Percentiles rank a stretch among this genome's conserved stretches.
Evolutionary conservation across 192 early-diverging fungal genomes (phyloP).

Genomic region (Kickxella alabastrina): DNA sequence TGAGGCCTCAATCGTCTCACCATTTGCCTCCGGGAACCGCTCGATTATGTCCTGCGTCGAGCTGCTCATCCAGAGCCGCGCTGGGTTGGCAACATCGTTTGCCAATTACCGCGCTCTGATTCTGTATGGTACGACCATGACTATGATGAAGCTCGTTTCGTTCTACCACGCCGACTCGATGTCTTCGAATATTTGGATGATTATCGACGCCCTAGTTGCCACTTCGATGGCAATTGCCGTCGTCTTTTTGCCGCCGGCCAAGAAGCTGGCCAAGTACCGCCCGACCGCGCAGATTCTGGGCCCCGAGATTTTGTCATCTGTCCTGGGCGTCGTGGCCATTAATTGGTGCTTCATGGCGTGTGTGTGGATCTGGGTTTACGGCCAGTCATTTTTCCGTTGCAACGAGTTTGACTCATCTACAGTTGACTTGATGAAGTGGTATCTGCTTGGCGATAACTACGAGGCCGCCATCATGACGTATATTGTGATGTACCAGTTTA

Average conservation of each 20-base stretch:
- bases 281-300: slow-evolving; percentile 74
- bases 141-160: slow-evolving; percentile 57
- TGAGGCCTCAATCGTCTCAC: slow-evolving; percentile 78
- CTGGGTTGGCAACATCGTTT: slow-evolving; percentile 66
- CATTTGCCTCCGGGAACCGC: slow-evolving; percentile 65
- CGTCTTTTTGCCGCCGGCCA: slow-evolving; percentile 58
- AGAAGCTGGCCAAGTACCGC: slow-evolving; percentile 50
- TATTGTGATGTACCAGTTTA: slow-evolving; percentile 63
- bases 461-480: slow-evolving; percentile 58
- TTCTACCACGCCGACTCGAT: slow-evolving; percentile 66
- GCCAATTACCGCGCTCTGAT: slow-evolving; percentile 67
- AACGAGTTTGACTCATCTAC: slow-evolving; percentile 63
- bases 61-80: slow-evolving; percentile 64
- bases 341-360: slow-evolving; percentile 59
- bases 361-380: slow-evolving; percentile 54
- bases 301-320: slow-evolving; percentile 60
- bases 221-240: slow-evolving; percentile 60
- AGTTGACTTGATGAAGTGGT: slow-evolving; percentile 66
- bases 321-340: slow-evolving; percentile 62
- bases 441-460: slow-evolving; percentile 72
- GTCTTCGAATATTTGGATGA: slow-evolving; percentile 64
- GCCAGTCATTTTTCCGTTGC: slow-evolving; percentile 61
- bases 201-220: slow-evolving; percentile 65
- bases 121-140: slow-evolving; percentile 66
- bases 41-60: slow-evolving; percentile 67